Percentiles rank a stretch among this genome's conserved stretches.
Evolutionary conservation across 495 filamentous ascomycete species (phyloP).

Genomic region (Aspergillus ostianus): DNA sequence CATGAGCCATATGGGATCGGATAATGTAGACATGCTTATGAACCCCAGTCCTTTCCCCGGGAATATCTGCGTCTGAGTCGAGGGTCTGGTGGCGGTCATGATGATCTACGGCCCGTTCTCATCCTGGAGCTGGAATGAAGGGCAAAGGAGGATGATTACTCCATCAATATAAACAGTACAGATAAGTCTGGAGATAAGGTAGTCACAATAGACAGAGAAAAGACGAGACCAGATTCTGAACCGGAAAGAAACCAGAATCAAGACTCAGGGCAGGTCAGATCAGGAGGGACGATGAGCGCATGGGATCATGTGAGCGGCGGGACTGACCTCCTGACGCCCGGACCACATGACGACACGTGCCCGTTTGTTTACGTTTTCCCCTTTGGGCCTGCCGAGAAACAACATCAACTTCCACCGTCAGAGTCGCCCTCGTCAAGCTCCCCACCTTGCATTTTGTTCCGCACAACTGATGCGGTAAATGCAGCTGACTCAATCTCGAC

Average conservation of each 20-base stretch:
- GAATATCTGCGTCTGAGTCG: conserved; percentile 62
- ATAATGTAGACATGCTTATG: conserved; percentile 54
- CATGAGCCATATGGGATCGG: neutral
- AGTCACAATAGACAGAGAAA: neutral
- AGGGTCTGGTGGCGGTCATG: conserved; percentile 47
- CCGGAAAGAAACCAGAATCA: neutral
- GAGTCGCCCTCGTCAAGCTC: neutral
- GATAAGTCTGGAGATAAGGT: neutral
- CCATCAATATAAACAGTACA: neutral
- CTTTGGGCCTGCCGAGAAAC: conserved; percentile 23
- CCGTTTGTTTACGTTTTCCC: conserved; percentile 48
- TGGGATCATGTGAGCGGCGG: conserved; percentile 38
- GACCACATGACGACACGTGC: conserved; percentile 20
- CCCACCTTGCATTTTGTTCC: neutral
- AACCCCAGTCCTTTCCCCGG: conserved; percentile 78
- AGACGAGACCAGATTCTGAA: neutral
- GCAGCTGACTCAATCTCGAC: neutral
- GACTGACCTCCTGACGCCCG: conserved; percentile 22
- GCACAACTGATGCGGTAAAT: neutral
- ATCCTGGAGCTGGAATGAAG: conserved; percentile 15
- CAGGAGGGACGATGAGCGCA: conserved; percentile 14
- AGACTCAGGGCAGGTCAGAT: conserved; percentile 7
- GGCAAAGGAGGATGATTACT: conserved; percentile 5
- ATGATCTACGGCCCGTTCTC: conserved; percentile 21
- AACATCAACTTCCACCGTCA: conserved; percentile 12